Evolutionary conservation across 1,139 yeast species (phyloP), one percentile per base, ranked within the genome.

Genomic region (Debaryomycetaceae sp.): DNA sequence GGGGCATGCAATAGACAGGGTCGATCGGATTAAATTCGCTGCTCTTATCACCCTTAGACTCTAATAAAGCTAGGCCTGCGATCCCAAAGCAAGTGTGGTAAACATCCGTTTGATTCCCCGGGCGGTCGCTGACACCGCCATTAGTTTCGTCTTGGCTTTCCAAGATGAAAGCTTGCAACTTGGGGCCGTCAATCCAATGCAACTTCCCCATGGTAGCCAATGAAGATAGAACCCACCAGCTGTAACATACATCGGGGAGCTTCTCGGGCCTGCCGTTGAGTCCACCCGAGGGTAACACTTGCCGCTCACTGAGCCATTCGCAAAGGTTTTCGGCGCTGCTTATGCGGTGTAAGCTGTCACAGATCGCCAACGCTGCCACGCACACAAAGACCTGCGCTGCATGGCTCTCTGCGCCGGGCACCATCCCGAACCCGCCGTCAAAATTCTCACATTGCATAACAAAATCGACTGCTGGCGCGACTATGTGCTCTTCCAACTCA

Each of bases 261-360:
- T 91, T 91, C 42, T 93, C 96, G 0, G 98, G 98, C 30, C 99
- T 72, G 0, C 99, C 99, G 51, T 91, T 91, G 34, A 91, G 65
- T 1, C 99, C 99, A 4, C 99, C 99, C 16, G 71, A 69, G 3
- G 79, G 78, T 23, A 54, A 45, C n/a, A 85, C 72, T 53, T 91
- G 99, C 34, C 99, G 65, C 51, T 91, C 97, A 45, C 91, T 74
- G 14, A 91, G 65, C 97, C 98, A 91, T 74, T 83, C 77, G 21
- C 30, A 18, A n/a, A 30, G 19, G 18, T 26, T 27, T 4, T 19
- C 31, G 13, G 23, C 12, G 16, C 47, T 40, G 2, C 75, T 72
- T 29, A 82, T 61, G 36, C 75, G 51, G 39, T 75, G 74, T 26
- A 91, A 53, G n/a, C 69, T 61, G 26, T 71, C 73, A 10, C 78